phyloP scores from a whole-genome alignment of 139 green algal species.

The Coelastrella sp. region DNA sequence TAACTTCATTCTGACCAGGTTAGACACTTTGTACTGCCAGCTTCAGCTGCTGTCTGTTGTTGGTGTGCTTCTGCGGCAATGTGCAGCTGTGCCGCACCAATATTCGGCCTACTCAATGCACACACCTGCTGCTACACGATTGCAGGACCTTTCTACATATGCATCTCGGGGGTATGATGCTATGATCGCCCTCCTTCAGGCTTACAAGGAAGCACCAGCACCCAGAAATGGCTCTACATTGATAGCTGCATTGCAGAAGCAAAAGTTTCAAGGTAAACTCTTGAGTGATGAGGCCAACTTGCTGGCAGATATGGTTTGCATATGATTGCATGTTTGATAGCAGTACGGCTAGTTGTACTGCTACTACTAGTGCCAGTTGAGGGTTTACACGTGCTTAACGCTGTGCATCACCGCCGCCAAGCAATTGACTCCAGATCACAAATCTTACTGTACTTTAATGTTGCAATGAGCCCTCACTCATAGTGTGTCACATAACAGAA shows the following conservation, averaged over 20 bases:
- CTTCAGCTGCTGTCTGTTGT: no score
- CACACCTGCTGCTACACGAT: neutral
- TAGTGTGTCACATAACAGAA: no score
- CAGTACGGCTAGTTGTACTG: no score
- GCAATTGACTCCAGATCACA: no score
- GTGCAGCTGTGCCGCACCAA: neutral
- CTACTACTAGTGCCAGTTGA: no score
- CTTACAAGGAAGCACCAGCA: neutral
- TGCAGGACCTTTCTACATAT: neutral
- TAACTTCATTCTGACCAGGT: no score
- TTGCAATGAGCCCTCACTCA: no score
- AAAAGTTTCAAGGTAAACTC: neutral
- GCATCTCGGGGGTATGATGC: slow-evolving; percentile 17
- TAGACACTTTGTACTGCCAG: no score
- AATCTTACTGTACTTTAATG: no score
- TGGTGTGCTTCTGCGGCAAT: neutral
- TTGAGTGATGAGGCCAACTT: neutral
- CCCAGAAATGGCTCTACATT: neutral
- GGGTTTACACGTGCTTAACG: no score
- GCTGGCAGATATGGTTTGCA: neutral
- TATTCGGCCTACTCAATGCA: neutral
- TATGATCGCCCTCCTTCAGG: slow-evolving; percentile 15
- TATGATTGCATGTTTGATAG: neutral
- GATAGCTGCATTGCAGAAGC: neutral
- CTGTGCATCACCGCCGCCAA: no score